phyloP scores from a whole-genome alignment of 495 filamentous ascomycete genomes.

The Aspergillus nidulans region DNA sequence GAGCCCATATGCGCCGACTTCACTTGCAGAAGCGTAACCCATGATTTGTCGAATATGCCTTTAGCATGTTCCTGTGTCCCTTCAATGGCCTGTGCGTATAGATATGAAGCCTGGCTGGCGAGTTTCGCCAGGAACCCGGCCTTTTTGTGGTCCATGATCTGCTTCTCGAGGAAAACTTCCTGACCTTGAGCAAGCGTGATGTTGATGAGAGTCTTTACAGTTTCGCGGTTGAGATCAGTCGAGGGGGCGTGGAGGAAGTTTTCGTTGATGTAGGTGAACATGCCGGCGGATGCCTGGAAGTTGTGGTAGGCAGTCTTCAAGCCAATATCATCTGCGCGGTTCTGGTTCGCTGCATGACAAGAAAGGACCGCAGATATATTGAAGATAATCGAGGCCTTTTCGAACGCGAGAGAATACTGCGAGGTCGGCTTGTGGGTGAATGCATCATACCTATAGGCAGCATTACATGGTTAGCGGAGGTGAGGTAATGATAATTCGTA shows the following conservation, averaged over 20 bases:
- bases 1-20: slow-evolving; percentile 84
- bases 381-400: slow-evolving; percentile 99
- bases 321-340: slow-evolving; percentile 83
- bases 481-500: background rate
- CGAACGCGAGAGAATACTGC: slow-evolving; percentile 93
- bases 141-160: slow-evolving; percentile 90
- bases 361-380: slow-evolving; percentile 97
- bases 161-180: slow-evolving; percentile 96
- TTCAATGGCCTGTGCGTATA: slow-evolving; percentile 83
- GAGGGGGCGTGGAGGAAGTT: slow-evolving; percentile 97
- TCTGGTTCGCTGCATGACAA: slow-evolving; percentile 91
- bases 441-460: slow-evolving; percentile 77
- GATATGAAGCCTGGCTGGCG: slow-evolving; percentile 80
- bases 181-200: slow-evolving; percentile 94
- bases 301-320: slow-evolving; percentile 97
- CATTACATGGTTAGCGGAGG: slow-evolving; percentile 8
- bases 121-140: slow-evolving; percentile 87
- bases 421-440: slow-evolving; percentile 95
- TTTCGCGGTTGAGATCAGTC: slow-evolving; percentile 88
- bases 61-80: slow-evolving; percentile 92
- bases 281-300: slow-evolving; percentile 95
- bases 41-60: slow-evolving; percentile 93
- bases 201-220: slow-evolving; percentile 88
- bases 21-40: slow-evolving; percentile 78
- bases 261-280: slow-evolving; percentile 99